phyloP scores from a whole-genome alignment of 2,329 filamentous ascomycete genomes.

The Cadophora malorum region DNA sequence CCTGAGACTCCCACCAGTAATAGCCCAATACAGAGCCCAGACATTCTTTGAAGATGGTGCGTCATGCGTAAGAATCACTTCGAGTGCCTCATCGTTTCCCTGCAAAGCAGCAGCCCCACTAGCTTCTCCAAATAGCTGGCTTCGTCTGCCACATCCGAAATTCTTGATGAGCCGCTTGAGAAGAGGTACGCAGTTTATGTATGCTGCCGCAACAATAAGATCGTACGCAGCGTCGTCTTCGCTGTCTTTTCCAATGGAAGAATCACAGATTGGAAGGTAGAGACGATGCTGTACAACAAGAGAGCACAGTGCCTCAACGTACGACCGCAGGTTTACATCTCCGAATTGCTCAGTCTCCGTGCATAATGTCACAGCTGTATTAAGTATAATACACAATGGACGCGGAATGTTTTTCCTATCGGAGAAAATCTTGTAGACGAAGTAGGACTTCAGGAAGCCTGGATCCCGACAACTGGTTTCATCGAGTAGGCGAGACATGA shows the following conservation, averaged over 20 bases:
- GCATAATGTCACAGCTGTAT: constrained; percentile 1
- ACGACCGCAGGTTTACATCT: neutral
- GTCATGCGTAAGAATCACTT: neutral
- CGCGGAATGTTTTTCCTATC: neutral
- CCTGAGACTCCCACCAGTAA: neutral
- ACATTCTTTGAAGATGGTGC: neutral
- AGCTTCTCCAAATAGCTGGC: neutral
- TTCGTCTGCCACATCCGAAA: neutral
- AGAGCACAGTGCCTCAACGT: neutral
- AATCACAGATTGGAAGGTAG: neutral
- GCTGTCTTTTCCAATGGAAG: neutral
- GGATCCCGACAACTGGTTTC: neutral
- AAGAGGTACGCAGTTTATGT: neutral
- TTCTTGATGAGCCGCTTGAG: neutral
- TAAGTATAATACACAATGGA: neutral
- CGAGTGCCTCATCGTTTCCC: neutral
- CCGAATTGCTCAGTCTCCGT: neutral
- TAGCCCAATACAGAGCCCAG: neutral
- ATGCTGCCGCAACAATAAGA: constrained; percentile 2
- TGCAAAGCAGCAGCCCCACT: neutral
- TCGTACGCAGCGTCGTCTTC: neutral
- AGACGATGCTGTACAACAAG: neutral
- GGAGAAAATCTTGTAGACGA: neutral
- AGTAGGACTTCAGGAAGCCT: neutral
- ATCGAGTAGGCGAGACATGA: neutral